Percentiles rank a stretch among this genome's conserved stretches.
Conservation (phyloP, 106 monocot species). For the Platanthera zijinensis region DNA sequence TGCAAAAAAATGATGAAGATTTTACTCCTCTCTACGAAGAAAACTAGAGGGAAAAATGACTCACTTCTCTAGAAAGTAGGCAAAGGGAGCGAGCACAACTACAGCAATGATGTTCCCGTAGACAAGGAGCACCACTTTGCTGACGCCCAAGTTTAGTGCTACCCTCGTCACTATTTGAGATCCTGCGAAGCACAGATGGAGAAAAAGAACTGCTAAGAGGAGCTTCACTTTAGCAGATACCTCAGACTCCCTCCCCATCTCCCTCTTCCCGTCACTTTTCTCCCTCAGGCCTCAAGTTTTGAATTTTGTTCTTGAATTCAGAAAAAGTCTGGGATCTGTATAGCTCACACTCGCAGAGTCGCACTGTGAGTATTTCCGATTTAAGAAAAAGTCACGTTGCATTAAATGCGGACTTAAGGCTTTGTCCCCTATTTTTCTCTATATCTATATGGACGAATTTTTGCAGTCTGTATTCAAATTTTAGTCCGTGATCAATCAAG, state of each 20-base stretch:
- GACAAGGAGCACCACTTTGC: constrained; percentile 56
- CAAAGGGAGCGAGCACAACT: constrained; percentile 61
- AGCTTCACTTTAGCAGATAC: constrained; percentile 56
- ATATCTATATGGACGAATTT: no score
- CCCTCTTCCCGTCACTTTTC: neutral
- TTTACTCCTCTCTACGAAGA: neutral
- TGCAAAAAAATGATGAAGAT: neutral
- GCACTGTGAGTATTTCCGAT: no score
- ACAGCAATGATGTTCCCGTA: constrained; percentile 72
- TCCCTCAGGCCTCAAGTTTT: no score
- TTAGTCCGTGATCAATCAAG: no score
- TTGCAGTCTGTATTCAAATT: no score
- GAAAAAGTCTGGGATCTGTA: no score
- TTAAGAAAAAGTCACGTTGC: no score
- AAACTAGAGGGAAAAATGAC: neutral
- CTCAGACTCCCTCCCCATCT: constrained; percentile 13
- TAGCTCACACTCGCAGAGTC: no score
- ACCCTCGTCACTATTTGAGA: constrained; percentile 71
- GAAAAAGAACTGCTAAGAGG: constrained; percentile 41
- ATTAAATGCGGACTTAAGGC: no score
- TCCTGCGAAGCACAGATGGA: constrained; percentile 63
- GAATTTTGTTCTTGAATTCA: no score
- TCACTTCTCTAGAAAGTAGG: constrained; percentile 78
- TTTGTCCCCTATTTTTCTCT: no score
- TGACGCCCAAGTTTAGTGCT: constrained; percentile 64